Conservation (phyloP, 805 yeast genomes). For the Saturnispora bothae region DNA sequence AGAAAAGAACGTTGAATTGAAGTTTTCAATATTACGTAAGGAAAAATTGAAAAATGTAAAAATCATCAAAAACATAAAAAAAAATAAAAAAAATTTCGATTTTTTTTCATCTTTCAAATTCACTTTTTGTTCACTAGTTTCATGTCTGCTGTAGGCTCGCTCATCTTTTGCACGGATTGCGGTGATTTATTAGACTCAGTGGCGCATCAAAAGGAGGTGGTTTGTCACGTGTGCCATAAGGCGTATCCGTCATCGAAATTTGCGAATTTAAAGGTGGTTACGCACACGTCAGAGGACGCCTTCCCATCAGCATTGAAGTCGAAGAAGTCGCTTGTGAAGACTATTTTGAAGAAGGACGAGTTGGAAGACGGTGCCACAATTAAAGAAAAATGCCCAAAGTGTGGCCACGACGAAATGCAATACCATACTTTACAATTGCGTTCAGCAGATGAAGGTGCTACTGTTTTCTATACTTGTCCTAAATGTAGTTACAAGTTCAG, state of each 20-base stretch:
- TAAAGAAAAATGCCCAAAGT: slow-evolving; percentile 96
- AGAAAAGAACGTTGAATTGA: no score
- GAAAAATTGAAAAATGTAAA: no score
- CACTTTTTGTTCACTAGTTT: no score
- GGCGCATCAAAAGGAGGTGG: slow-evolving; percentile 26
- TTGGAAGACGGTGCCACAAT: slow-evolving; percentile 93
- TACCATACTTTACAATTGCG: slow-evolving; percentile 94
- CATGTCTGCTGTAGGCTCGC: slow-evolving; percentile 93
- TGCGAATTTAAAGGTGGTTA: slow-evolving; percentile 73
- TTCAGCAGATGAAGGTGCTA: slow-evolving; percentile 99
- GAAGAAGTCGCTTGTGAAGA: slow-evolving; percentile 85
- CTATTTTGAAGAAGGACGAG: slow-evolving; percentile 64
- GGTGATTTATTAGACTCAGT: slow-evolving; percentile 80
- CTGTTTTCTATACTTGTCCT: slow-evolving; percentile 95
- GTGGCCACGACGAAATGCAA: slow-evolving; percentile 97
- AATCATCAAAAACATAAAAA: no score
- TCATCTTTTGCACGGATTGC: slow-evolving; percentile 87
- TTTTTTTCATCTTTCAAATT: background rate
- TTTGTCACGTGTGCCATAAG: slow-evolving; percentile 29
- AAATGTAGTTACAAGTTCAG: slow-evolving; percentile 87
- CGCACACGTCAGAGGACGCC: slow-evolving; percentile 83
- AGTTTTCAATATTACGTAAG: no score
- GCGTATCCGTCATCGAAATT: slow-evolving; percentile 40
- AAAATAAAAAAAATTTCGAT: background rate
- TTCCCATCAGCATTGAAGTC: slow-evolving; percentile 79